Evolutionary conservation across 2,329 filamentous ascomycete genomes (phyloP), one percentile per base, ranked within the genome.

Genomic region (Kalaharituber pfeilii): DNA sequence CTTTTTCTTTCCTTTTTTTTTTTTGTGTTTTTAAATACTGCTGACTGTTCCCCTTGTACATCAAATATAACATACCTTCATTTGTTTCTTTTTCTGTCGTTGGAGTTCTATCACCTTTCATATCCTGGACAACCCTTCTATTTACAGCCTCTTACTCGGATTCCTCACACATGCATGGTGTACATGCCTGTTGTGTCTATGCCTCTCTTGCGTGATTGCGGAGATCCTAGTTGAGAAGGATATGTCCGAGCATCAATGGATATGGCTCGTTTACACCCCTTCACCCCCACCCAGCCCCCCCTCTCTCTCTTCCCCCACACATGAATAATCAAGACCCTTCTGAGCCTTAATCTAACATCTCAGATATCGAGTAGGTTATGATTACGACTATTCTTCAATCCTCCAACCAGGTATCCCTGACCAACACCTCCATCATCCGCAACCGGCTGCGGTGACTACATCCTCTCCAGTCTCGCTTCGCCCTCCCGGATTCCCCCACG

Each of bases 271-370:
- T 47, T 47, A 25, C 18, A 45, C 11, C 20, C 9, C 20, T n/a
- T n/a, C 29, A 33, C 29, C 11, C 39, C 20, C 8, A 65, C 82
- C 82, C 52, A 76, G 74, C 25, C 75, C 71, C 25, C 75, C 70
- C 62, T 88, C 82, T 0, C 84, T 84, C 6, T 73, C 72, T 36
- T 9, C 30, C 30, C 30, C n/a, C 30, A 9, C 9, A 9, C 9
- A 13, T 45, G 39, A 9, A 9, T 45, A 45, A 9, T 24, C 42
- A 2, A 45, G 13, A 20, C 20, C 20, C 20, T 9, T 3, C 3
- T 15, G 22, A 2, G 42, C 11, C 42, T 45, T 24, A 15, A 15
- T 24, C 20, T 45, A 2, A 45, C 20, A 45, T 45, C 20, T 20
- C 15, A 11, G 13, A 3, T 47, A 47, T 47, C 42, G 42, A 25